phyloP scores from a whole-genome alignment of 1,284 basidiomycete species.

The Microbotryomycetes sp. region DNA sequence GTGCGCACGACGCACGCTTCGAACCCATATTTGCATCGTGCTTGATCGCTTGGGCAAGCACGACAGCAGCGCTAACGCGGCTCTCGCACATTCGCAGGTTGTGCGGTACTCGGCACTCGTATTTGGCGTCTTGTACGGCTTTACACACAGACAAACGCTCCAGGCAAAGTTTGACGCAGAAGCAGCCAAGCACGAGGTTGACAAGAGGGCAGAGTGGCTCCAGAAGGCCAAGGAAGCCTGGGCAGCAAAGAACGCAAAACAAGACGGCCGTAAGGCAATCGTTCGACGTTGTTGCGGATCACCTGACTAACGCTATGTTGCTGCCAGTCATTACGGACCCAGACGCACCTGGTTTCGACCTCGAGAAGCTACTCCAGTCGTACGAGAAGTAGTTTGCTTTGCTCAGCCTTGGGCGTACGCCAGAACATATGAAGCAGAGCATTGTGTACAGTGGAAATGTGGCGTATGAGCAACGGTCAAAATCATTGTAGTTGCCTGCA shows the following conservation, averaged over 20 bases:
- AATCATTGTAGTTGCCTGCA: too few species aligned
- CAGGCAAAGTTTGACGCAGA: constrained; percentile 71
- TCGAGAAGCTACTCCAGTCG: constrained; percentile 73
- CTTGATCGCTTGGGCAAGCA: not conserved
- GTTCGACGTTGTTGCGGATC: too few species aligned
- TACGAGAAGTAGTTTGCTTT: constrained; percentile 19
- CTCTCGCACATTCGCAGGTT: constrained; percentile 53
- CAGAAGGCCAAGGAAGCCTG: constrained; percentile 85
- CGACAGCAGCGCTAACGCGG: not conserved
- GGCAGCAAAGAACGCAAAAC: constrained; percentile 48
- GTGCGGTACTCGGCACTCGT: constrained; percentile 89
- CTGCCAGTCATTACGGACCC: constrained; percentile 78
- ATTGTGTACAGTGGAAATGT: too few species aligned
- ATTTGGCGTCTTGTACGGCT: constrained; percentile 83
- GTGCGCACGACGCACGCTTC: too few species aligned
- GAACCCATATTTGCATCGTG: too few species aligned
- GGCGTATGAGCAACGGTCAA: too few species aligned
- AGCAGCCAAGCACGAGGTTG: constrained; percentile 59
- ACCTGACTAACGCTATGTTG: not conserved
- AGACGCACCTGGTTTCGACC: constrained; percentile 90
- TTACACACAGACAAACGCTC: constrained; percentile 82
- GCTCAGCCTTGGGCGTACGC: too few species aligned
- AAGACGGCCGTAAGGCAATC: constrained; percentile 15
- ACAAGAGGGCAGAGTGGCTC: constrained; percentile 69
- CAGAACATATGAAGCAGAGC: too few species aligned